These are phyloP conservation scores for Knufia fluminis DNA, from an alignment of 2,329 filamentous ascomycete genomes.

Conservation along the genomic window DNA sequence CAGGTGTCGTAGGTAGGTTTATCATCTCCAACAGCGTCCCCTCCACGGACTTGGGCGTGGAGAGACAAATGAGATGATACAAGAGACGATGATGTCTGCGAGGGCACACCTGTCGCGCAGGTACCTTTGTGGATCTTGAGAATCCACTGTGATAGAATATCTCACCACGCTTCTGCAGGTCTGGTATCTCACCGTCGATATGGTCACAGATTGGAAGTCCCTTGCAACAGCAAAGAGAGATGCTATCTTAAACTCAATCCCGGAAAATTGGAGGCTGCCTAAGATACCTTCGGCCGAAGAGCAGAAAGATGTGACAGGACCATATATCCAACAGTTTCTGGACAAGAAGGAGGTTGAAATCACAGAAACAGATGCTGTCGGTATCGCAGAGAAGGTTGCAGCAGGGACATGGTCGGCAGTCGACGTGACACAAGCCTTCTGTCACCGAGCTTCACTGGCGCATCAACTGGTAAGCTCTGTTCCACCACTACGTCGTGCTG, in stretches of 20 bases:
- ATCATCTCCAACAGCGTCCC: conserved; percentile 3
- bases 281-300: conserved; percentile 41
- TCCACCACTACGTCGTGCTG: neutral
- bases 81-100: neutral
- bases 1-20: neutral
- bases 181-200: conserved; percentile 4
- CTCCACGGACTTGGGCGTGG: conserved; percentile 1
- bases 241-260: conserved; percentile 46
- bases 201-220: conserved; percentile 38
- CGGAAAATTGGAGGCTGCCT: conserved; percentile 46
- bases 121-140: neutral
- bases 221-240: conserved; percentile 46
- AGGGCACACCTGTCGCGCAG: neutral
- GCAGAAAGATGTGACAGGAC: conserved; percentile 48
- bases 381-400: conserved; percentile 46
- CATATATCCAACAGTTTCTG: conserved; percentile 49
- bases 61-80: neutral
- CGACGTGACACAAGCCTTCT: conserved; percentile 48
- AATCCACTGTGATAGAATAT: neutral
- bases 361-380: conserved; percentile 51
- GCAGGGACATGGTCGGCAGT: conserved; percentile 48
- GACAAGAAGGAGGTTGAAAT: conserved; percentile 47
- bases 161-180: neutral
- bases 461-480: conserved; percentile 47
- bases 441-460: conserved; percentile 47